Conservation (phyloP, 2,329 filamentous ascomycete species). For the Calonectria multiphialidica region DNA sequence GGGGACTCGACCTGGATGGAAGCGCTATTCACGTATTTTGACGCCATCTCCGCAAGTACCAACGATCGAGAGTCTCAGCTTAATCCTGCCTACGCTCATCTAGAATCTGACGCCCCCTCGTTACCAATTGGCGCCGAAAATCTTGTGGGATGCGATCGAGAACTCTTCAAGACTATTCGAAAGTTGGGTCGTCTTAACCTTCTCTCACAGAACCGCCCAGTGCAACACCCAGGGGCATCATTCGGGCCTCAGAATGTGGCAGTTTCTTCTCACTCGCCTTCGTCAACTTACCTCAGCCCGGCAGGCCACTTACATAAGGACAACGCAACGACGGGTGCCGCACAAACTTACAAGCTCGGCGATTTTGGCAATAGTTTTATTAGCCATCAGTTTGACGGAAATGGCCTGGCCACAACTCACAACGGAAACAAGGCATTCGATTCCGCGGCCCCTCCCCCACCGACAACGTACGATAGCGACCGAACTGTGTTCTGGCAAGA, state of each 20-base stretch:
- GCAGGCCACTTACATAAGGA: slow-evolving; percentile 58
- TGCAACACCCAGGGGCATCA: slow-evolving; percentile 52
- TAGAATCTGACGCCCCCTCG: slow-evolving; percentile 60
- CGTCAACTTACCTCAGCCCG: slow-evolving; percentile 49
- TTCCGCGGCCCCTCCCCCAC: slow-evolving; percentile 52
- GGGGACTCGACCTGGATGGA: slow-evolving; percentile 91
- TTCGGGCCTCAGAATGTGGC: slow-evolving; percentile 26
- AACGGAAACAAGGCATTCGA: slow-evolving; percentile 67
- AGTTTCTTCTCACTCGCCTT: slow-evolving; percentile 52
- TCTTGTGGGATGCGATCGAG: slow-evolving; percentile 86
- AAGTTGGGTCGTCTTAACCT: slow-evolving; percentile 88
- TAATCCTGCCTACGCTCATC: slow-evolving; percentile 73
- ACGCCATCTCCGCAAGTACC: slow-evolving; percentile 90
- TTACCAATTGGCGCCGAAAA: slow-evolving; percentile 80
- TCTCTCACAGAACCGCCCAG: slow-evolving; percentile 77
- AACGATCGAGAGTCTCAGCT: slow-evolving; percentile 93
- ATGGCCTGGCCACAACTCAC: slow-evolving; percentile 70
- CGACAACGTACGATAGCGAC: slow-evolving; percentile 67
- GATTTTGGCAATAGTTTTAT: slow-evolving; percentile 53
- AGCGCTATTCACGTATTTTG: slow-evolving; percentile 93
- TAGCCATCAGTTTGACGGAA: slow-evolving; percentile 74
- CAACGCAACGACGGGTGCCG: slow-evolving; percentile 36
- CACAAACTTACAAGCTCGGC: slow-evolving; percentile 43
- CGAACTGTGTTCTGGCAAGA: slow-evolving; percentile 83
- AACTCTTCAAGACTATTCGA: slow-evolving; percentile 87